These are phyloP conservation scores for Chalciporus sphaerocephalus DNA, from an alignment of 768 basidiomycete genomes.

Conservation along the genomic window DNA sequence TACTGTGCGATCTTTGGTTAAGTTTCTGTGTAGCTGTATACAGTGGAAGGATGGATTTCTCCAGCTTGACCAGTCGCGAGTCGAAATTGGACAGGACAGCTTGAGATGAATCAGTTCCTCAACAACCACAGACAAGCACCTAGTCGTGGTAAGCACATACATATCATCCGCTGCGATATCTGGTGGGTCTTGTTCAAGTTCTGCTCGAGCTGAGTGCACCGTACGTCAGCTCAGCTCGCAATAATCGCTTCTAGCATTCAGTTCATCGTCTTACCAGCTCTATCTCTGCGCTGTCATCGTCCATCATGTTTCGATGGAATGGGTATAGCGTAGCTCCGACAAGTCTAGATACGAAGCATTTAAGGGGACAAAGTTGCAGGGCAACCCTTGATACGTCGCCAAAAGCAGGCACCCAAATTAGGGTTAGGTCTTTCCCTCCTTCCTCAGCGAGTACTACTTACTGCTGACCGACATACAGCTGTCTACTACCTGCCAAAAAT, in stretches of 20 bases:
- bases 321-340: too few species aligned
- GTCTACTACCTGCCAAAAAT: too few species aligned
- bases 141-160: constrained; percentile 39
- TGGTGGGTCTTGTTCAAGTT: constrained; percentile 83
- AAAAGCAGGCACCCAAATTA: not conserved
- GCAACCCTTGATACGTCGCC: not conserved
- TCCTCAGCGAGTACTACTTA: too few species aligned
- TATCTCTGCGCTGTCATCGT: constrained; percentile 27
- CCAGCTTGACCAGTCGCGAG: constrained; percentile 72
- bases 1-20: constrained; percentile 69
- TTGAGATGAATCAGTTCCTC: constrained; percentile 37
- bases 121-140: not conserved
- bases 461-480: too few species aligned
- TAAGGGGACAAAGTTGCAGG: too few species aligned
- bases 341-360: not conserved
- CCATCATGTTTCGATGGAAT: constrained; percentile 7
- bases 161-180: constrained; percentile 81
- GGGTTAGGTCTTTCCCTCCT: not conserved
- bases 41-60: constrained; percentile 82
- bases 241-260: not conserved
- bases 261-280: constrained; percentile 15
- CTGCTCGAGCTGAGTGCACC: constrained; percentile 62
- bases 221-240: not conserved
- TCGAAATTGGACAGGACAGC: constrained; percentile 84
- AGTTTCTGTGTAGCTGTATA: constrained; percentile 74